Base-by-base conservation (phyloP, 805 yeast genomes). In the Kregervanrija pseudodelftensis region DNA sequence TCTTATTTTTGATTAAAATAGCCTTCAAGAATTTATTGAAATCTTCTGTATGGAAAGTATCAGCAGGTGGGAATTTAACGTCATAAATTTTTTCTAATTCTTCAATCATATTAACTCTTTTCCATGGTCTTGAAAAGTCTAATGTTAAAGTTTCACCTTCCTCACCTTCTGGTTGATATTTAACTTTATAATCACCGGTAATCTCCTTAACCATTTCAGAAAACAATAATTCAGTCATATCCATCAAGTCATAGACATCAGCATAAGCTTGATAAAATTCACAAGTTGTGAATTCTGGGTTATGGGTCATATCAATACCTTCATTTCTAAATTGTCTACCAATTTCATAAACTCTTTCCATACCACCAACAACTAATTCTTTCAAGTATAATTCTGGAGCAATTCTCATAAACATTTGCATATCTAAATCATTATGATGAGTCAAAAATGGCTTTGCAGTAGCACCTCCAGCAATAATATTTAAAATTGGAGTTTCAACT, bases 401-500 rank as follows among this genome's bases (percentile, higher is more conserved):
- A 70, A 91, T 83, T 78, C 99, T 86, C 95, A 91, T 85, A 74
- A 70, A 91, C 86, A 91, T 85, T 61, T 91, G 93, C 88, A 93
- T 82, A 71, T 87, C 82, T 65, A 93, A 79, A 63, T 93, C 98
- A 64, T 91, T 93, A 73, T 91, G 98, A 65, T 93, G 98, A 45
- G 98, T 93, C 56, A 85, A 73, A 68, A 91, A 91, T 37, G 99
- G 99, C 73, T 89, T 91, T 57, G 99, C 99, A 51, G 98, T 93
- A 56, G 99, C 99, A 72, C 99, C 99, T 66, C 98, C 98, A 48
- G 98, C 98, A 69, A 93, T 90, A 54, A 88, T 86, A 72, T 93
- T 93, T 93, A 91, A 83, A 85, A 91, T 93, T 62, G 99, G 99
- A 50, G 99, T 91, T 74, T 93, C 98, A 52, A 91, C 99, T 74